These are phyloP conservation scores for Tothia fuscella DNA, from an alignment of 2,329 filamentous ascomycete species.

Conservation along the genomic window DNA sequence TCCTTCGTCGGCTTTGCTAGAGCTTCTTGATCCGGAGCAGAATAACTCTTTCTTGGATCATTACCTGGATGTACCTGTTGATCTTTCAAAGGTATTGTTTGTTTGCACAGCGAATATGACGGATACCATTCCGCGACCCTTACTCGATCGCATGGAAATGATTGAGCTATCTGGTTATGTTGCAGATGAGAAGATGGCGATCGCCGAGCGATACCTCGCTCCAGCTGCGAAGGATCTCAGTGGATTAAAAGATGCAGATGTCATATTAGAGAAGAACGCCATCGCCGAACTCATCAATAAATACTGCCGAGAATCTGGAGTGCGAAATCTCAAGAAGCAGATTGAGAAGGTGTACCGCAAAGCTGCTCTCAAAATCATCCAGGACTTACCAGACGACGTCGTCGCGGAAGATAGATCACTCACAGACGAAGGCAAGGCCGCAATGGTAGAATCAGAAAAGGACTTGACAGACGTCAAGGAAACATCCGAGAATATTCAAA, in stretches of 20 bases:
- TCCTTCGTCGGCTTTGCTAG: conserved; percentile 83
- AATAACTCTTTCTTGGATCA: conserved; percentile 96
- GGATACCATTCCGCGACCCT: conserved; percentile 86
- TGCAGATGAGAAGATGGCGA: conserved; percentile 97
- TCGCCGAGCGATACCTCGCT: conserved; percentile 83
- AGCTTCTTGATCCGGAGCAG: conserved; percentile 91
- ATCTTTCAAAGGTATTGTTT: conserved; percentile 93
- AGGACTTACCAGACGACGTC: conserved; percentile 78
- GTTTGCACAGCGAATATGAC: conserved; percentile 99
- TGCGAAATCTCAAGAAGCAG: conserved; percentile 96
- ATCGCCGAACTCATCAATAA: conserved; percentile 97
- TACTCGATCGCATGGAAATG: conserved; percentile 95
- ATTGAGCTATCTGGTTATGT: conserved; percentile 95
- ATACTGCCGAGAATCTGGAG: conserved; percentile 93
- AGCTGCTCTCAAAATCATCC: conserved; percentile 91
- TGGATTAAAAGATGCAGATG: conserved; percentile 79
- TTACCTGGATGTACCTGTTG: conserved; percentile 96
- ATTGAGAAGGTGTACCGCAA: conserved; percentile 99
- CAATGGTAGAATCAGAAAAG: conserved; percentile 58
- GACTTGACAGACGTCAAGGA: conserved; percentile 52
- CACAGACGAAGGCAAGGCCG: conserved; percentile 75
- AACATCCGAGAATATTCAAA: conserved; percentile 42
- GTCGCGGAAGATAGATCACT: conserved; percentile 70
- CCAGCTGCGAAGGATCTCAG: conserved; percentile 91
- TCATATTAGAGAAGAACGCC: conserved; percentile 73